Base-by-base conservation (phyloP, 2,329 filamentous ascomycete genomes). In the Monilinia aucupariae region DNA sequence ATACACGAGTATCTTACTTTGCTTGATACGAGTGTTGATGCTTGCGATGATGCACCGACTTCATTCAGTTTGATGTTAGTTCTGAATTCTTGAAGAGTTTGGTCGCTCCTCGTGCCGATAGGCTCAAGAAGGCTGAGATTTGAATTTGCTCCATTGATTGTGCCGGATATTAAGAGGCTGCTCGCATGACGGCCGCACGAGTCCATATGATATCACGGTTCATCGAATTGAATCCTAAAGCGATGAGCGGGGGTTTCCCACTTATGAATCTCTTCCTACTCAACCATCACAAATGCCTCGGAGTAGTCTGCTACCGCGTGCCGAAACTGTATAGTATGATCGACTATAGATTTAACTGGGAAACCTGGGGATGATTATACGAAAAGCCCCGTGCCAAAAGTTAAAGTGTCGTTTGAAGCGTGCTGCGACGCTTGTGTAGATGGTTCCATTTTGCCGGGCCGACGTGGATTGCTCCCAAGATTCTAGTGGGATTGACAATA, bases 371-470 rank as follows among this genome's bases (percentile, higher is more conserved):
- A 56, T 32, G 27, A 59, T 22, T 32, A 54, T 17, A 37, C 49
- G 34, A n/a, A 59, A 37, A 27, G 49, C 25, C 43, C 34, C 41
- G 32, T 54, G 17, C 59, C 55, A 55, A 61, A 55, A 61, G 27
- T 39, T 45, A 48, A 54, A 48, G 22, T 39, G 51, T 48, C n/a
- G 41, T 49, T 62, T 22, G 51, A 41, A n/a, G 58, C 13, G 20
- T 39, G 48, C 10, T 59, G 39, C 9, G 51, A 50, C 27, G 32
- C 25, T 51, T 60, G 17, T 32, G 27, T 45, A 20, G 25, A 43
- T n/a, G n/a, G 43, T 17, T 37, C 37, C 59, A 41, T 53, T 37
- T 61, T 53, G 48, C 41, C 52, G 50, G 50, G 41, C 50, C 41
- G 41, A 55, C 41, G 12, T 41, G 51, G 20, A 17, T n/a, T 56